Evolutionary conservation across 768 basidiomycete species (phyloP), one percentile per base, ranked within the genome.

Genomic region (Hortiboletus campestris): DNA sequence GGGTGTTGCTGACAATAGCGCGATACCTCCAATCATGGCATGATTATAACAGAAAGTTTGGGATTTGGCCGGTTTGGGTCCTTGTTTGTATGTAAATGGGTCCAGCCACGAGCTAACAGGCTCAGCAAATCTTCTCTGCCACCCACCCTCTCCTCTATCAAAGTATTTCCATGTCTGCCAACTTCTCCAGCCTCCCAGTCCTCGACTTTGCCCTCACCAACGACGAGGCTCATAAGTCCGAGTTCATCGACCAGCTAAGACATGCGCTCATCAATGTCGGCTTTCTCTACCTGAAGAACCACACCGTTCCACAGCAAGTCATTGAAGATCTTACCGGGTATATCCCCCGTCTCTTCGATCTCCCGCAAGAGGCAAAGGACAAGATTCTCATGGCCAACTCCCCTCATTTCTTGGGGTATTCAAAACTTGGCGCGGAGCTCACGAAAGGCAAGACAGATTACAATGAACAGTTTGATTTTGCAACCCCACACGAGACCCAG

Each of bases 401-500:
- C 7, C 82, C 81, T 12, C 87, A 90, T 63, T 93, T 92, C 69
- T 72, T 91, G 41, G 91, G 91, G 0, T 93, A 93, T 67, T 85
- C 84, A 10, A 76, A 74, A 48, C 69, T 91, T 2, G 89, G 89
- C 1, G 77, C 82, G 0, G 91, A 93, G 67, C 68, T 86, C 59
- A 93, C 91, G 29, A 88, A 84, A 63, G 91, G 89, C 16, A 76
- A 76, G 53, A 79, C 81, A 10, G 91, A 93, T 67, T 79, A 80
- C 61, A 78, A 91, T 45, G 91, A 93, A 67, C 90, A 92, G 70
- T 89, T 86, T 62, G 91, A 93, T 64, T 79, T 93, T 62, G 89
- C 81, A n/a, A n/a, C n/a, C n/a, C n/a, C n/a, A n/a, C n/a, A n/a
- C n/a, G n/a, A n/a, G n/a, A n/a, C n/a, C n/a, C 70, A 74, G 61